phyloP scores from a whole-genome alignment of 306 rosid species.

The Purshia tridentata region DNA sequence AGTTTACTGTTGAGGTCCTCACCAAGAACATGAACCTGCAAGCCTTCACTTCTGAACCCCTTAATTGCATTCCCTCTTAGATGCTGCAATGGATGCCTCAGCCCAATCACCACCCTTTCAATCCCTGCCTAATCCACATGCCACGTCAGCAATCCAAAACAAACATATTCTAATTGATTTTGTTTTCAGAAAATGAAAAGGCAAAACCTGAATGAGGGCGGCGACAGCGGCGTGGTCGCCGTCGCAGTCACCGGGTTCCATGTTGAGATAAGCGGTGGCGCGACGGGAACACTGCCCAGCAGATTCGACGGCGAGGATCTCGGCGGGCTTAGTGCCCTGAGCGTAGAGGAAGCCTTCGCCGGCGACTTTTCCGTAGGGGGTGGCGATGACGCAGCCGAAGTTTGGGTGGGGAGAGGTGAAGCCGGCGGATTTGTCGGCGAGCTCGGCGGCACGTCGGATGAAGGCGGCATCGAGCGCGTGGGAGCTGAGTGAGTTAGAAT shows the following conservation, averaged over 20 bases:
- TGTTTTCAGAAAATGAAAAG: constrained; percentile 2
- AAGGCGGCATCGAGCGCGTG: constrained; percentile 48
- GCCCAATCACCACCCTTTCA: constrained; percentile 77
- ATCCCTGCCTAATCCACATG: constrained; percentile 76
- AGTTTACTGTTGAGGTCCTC: constrained; percentile 69
- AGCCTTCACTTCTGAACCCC: constrained; percentile 71
- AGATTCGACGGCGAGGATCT: constrained; percentile 65
- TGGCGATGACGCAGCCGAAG: constrained; percentile 78
- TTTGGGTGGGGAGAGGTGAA: constrained; percentile 88
- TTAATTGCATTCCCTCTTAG: constrained; percentile 77
- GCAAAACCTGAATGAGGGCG: constrained; percentile 72
- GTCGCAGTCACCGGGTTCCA: constrained; percentile 93
- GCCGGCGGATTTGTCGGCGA: constrained; percentile 82
- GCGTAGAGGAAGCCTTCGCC: constrained; percentile 90
- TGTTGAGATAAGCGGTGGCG: constrained; percentile 73
- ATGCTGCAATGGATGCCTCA: constrained; percentile 89
- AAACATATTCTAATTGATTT: background rate
- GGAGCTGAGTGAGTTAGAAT: background rate
- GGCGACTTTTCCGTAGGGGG: constrained; percentile 49
- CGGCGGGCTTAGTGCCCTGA: constrained; percentile 83
- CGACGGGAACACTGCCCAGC: constrained; percentile 51
- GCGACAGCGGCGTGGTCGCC: constrained; percentile 79
- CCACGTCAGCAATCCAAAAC: constrained; percentile 24
- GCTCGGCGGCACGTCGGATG: constrained; percentile 60
- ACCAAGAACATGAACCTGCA: constrained; percentile 78